A percentile compares a stretch with the other conserved stretches of the same genome.
Evolutionary conservation across 2,329 filamentous ascomycete genomes (phyloP).

Genomic region (Cordyceps javanica): DNA sequence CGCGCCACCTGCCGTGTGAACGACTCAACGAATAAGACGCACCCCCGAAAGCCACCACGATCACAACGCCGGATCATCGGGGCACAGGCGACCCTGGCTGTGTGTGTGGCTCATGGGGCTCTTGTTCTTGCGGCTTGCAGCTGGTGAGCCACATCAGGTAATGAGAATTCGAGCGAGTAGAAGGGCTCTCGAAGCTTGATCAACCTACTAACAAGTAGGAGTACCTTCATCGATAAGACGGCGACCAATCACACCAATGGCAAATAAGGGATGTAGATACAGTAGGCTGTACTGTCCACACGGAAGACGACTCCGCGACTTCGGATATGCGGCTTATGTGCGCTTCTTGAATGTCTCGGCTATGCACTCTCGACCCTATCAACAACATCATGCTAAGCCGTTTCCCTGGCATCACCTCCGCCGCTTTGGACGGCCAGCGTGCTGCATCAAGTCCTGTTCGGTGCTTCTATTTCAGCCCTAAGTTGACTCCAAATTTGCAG

Average conservation of each 20-base stretch:
- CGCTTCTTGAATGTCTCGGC: background rate
- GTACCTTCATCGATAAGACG: background rate
- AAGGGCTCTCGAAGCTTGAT: background rate
- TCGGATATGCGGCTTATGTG: background rate
- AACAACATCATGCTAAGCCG: background rate
- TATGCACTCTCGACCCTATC: background rate
- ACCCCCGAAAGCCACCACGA: background rate
- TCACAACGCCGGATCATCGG: conserved; percentile 11
- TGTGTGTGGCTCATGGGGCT: conserved; percentile 2
- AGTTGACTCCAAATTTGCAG: background rate
- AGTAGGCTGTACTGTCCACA: background rate
- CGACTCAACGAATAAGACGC: conserved; percentile 8
- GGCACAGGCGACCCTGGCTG: background rate
- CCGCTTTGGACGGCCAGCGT: background rate
- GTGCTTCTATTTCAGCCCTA: background rate
- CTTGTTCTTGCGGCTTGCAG: background rate
- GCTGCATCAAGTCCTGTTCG: background rate
- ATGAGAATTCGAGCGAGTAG: background rate
- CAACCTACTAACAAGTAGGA: background rate
- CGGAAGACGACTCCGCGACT: background rate
- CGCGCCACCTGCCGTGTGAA: conserved; percentile 4
- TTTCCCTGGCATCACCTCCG: background rate
- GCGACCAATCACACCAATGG: background rate
- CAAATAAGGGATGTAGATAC: background rate
- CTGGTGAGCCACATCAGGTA: conserved; percentile 4